A percentile compares a stretch with the other conserved stretches of the same genome.
These are phyloP conservation scores for Hypomontagnella submonticulosa DNA, from an alignment of 495 filamentous ascomycete genomes.

Conservation along the genomic window DNA sequence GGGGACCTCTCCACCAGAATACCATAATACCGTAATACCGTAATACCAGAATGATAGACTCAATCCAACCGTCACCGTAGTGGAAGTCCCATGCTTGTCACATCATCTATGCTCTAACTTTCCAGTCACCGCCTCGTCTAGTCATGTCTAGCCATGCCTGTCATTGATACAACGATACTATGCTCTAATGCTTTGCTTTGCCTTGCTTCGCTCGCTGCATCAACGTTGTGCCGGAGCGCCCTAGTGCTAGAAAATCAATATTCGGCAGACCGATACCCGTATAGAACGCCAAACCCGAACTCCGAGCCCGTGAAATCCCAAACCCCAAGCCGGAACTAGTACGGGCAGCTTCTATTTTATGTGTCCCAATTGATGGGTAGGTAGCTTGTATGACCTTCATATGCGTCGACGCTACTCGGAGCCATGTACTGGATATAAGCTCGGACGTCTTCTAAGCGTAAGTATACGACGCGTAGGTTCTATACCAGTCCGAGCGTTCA, in stretches of 20 bases:
- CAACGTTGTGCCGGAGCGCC: neutral
- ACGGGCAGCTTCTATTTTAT: too few relatives aligned
- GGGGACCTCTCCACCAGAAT: constrained; percentile 3
- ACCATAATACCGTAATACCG: constrained; percentile 16
- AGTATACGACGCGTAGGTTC: neutral
- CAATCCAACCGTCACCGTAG: too few relatives aligned
- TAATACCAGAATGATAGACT: constrained; percentile 8
- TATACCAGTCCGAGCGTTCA: neutral
- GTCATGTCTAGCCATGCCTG: constrained; percentile 18
- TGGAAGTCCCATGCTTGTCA: too few relatives aligned
- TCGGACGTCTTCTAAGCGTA: too few relatives aligned
- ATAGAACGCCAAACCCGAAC: too few relatives aligned
- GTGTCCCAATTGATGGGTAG: neutral
- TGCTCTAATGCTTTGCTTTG: constrained; percentile 23
- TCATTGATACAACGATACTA: constrained; percentile 8
- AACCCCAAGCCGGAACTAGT: too few relatives aligned
- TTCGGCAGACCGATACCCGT: too few relatives aligned
- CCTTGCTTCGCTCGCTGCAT: too few relatives aligned
- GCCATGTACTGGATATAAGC: neutral
- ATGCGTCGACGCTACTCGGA: neutral
- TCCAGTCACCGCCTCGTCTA: too few relatives aligned
- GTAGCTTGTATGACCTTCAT: neutral
- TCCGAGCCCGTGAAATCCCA: too few relatives aligned
- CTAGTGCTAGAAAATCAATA: neutral
- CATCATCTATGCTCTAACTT: too few relatives aligned